Conservation (phyloP, 306 rosid genomes). For the Astragalus membranaceus region DNA sequence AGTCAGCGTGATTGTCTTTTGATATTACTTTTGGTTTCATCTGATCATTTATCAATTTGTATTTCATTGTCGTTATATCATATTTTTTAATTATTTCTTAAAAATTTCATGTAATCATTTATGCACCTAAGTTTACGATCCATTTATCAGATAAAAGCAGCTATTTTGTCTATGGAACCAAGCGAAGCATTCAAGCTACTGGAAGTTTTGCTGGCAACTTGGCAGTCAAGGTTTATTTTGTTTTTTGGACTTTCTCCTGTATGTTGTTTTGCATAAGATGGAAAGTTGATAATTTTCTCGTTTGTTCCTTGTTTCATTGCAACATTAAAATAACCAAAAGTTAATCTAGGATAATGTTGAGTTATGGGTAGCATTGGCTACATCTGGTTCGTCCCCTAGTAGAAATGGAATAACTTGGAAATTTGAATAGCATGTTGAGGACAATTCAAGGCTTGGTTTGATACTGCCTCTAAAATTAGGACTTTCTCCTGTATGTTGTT, state of each 20-base stretch:
- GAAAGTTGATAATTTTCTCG: constrained; percentile 4
- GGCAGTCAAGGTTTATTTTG: constrained; percentile 74
- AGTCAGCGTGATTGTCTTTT: neutral
- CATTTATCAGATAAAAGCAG: constrained; percentile 49
- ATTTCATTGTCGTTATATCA: neutral
- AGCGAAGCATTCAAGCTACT: constrained; percentile 57
- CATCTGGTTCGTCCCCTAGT: neutral
- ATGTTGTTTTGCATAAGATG: neutral
- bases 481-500: constrained; percentile 17
- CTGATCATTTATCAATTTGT: neutral
- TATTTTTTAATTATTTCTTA: neutral
- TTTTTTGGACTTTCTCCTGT: constrained; percentile 17
- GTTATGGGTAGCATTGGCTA: neutral
- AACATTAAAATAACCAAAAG: neutral
- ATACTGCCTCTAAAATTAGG: too few species aligned
- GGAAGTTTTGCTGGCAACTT: constrained; percentile 44
- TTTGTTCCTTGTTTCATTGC: neutral
- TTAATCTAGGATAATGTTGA: constrained; percentile 7
- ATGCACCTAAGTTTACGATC: constrained; percentile 21
- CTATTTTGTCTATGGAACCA: constrained; percentile 52
- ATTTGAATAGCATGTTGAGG: too few species aligned
- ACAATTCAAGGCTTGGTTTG: too few species aligned
- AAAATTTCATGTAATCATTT: constrained; percentile 9
- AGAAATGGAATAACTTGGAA: constrained; percentile 4
- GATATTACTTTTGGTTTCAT: neutral